phyloP scores from a whole-genome alignment of 192 early-diverging fungal genomes.

The Linnemannia zychae region DNA sequence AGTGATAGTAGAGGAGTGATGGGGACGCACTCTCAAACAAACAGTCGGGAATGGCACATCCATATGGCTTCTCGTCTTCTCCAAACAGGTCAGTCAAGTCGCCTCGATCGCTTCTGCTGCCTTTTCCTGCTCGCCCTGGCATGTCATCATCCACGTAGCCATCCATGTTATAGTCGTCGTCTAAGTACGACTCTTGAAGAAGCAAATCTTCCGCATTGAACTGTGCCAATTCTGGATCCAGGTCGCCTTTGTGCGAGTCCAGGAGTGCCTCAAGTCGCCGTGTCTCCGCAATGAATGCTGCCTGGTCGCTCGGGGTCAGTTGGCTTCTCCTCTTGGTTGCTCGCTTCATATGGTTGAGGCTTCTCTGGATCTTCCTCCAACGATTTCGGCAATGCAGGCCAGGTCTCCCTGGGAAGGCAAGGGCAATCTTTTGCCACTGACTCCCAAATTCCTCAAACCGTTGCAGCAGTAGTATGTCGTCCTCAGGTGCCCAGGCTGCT shows the following conservation, averaged over 20 bases:
- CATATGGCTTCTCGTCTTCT: slow-evolving; percentile 53
- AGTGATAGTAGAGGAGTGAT: slow-evolving; percentile 47
- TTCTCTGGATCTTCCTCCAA: slow-evolving; percentile 82
- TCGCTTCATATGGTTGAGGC: slow-evolving; percentile 56
- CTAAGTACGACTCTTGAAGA: slow-evolving; percentile 32
- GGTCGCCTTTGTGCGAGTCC: slow-evolving; percentile 28
- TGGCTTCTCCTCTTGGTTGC: slow-evolving; percentile 45
- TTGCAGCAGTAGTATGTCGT: slow-evolving; percentile 72
- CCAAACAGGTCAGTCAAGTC: slow-evolving; percentile 24
- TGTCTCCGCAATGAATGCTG: neutral
- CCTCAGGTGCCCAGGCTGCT: slow-evolving; percentile 76
- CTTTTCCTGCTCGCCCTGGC: slow-evolving; percentile 6
- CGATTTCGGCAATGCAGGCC: slow-evolving; percentile 85
- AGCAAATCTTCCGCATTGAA: slow-evolving; percentile 29
- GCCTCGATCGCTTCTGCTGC: slow-evolving; percentile 9
- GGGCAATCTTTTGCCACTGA: slow-evolving; percentile 86
- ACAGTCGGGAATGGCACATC: slow-evolving; percentile 49
- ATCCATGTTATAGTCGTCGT: slow-evolving; percentile 26
- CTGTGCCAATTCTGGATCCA: slow-evolving; percentile 1
- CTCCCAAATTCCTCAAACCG: slow-evolving; percentile 76
- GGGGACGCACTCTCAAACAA: slow-evolving; percentile 40
- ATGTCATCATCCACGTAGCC: slow-evolving; percentile 7
- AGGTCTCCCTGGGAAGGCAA: slow-evolving; percentile 79
- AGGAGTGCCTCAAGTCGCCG: slow-evolving; percentile 13
- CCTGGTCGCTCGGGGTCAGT: slow-evolving; percentile 30